Base-by-base conservation (phyloP, 805 yeast genomes). In the Grigorovia transvaalensis region DNA sequence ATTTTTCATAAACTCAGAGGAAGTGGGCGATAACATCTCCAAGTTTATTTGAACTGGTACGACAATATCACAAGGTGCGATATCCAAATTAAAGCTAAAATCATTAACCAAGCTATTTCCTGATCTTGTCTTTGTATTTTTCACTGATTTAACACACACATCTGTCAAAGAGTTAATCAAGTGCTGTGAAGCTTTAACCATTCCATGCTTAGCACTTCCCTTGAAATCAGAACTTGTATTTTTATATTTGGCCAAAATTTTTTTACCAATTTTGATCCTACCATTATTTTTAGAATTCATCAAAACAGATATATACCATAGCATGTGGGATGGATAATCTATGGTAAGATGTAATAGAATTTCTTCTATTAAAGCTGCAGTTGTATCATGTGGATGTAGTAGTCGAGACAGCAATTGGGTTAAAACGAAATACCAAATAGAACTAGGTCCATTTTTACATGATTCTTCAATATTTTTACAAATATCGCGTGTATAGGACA, bases 361-460 rank as follows among this genome's bases (percentile, higher is more conserved):
- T n/a, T 71, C 67, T 50, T 76, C 66, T 15, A 93, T 73, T 19
- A 82, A 67, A 1, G 73, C 74, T 30, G 75, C 77, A 0, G 93
- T 81, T 0, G 73, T 71, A 1, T 68, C 66, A 56, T 84, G 82
- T 0, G 76, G 70, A 59, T 87, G 93, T 1, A 79, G 72, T 53
- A 90, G 74, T 59, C 98, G 75, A 0, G 97, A 88, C 5, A 91
- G 70, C 40, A 93, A 64, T 63, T 93, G 98, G 0, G 97, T 86
- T 19, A 91, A 71, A 0, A 88, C 95, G 0, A 89, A 76, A 63
- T 85, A 91, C 86, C 96, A 88, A 38, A 66, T 76, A 63, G 74
- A 77, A 41, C 73, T 64, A 57, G 89, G 79, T 62, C 82, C 64
- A 53, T 64, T 58, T 50, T 66, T 69, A 9, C 74, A 61, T 5